phyloP scores from a whole-genome alignment of 2,329 filamentous ascomycete species.

The Colletotrichum simmondsii region DNA sequence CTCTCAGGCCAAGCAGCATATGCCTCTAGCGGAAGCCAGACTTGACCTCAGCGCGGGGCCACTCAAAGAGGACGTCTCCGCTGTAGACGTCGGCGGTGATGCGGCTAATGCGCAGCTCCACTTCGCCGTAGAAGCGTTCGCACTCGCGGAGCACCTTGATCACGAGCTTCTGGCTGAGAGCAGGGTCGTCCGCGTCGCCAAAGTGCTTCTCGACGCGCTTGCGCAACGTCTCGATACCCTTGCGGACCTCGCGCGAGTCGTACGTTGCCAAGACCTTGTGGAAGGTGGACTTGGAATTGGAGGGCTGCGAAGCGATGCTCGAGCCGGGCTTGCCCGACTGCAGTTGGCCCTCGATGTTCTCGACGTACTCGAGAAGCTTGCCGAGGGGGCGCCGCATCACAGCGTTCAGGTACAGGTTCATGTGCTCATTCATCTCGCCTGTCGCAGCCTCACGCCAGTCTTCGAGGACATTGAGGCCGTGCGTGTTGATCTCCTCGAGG shows the following conservation, averaged over 20 bases:
- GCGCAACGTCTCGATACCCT: slow-evolving; percentile 88
- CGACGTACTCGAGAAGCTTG: slow-evolving; percentile 90
- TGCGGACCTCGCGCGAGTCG: slow-evolving; percentile 86
- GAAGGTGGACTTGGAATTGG: slow-evolving; percentile 83
- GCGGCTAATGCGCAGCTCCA: slow-evolving; percentile 69
- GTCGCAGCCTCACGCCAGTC: slow-evolving; percentile 85
- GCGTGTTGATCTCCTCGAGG: slow-evolving; percentile 86
- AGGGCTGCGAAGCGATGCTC: slow-evolving; percentile 81
- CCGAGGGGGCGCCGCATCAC: slow-evolving; percentile 91
- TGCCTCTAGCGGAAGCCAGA: slow-evolving; percentile 57
- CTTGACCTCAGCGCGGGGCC: slow-evolving; percentile 73
- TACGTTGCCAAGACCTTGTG: slow-evolving; percentile 86
- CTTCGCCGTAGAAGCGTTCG: slow-evolving; percentile 70
- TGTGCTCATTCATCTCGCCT: slow-evolving; percentile 85
- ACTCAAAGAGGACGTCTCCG: slow-evolving; percentile 73
- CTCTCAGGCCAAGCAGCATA: neutral
- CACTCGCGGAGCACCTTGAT: slow-evolving; percentile 69
- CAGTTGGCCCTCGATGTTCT: slow-evolving; percentile 83
- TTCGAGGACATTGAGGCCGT: slow-evolving; percentile 79
- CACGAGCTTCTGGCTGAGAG: slow-evolving; percentile 69
- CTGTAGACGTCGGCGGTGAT: slow-evolving; percentile 73
- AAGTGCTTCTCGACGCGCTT: slow-evolving; percentile 98
- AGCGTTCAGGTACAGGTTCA: slow-evolving; percentile 86
- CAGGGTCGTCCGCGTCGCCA: slow-evolving; percentile 84
- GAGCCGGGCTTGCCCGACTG: slow-evolving; percentile 68